Evolutionary conservation across 2,329 filamentous ascomycete genomes (phyloP), one percentile per base, ranked within the genome.

Genomic region (Penicillium sp.): DNA sequence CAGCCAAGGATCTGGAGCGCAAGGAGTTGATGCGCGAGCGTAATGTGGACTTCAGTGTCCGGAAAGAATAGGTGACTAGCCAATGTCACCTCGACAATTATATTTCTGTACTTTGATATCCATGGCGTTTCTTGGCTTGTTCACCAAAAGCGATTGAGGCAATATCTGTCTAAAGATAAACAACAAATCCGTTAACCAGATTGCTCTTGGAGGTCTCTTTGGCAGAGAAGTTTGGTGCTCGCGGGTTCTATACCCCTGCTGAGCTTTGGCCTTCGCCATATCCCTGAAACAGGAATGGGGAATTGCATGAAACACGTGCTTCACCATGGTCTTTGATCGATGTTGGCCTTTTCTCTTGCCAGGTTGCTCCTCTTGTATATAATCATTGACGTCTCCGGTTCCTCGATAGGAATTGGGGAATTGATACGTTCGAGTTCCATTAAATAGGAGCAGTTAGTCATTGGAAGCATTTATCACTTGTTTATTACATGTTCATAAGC

Each of bases 1-100:
- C 58, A 86, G 84, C 71, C 57, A 86, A 84, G 71, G 84, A 87
- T 61, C 80, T 80, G 70, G 73, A 79, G 64, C 77, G 84, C 61
- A 78, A 81, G 71, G 80, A 80, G 60, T 61, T 83, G 61, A 86
- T 87, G 82, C 77, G 76, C 58, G 72, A 83, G 69, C 74, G 84
- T 61, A 84, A 64, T 41, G 59, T 62, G 39, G 55, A 58, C 48
- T 56, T 63, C 43, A 53, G 57, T 22, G 52, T 58, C 40, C 51
- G 45, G 48, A 47, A 45, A 48, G 48, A 55, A 45, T 49, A 57
- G 58, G 55, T 58, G 48, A 46, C 54, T 39, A 56, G 48, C 48
- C 43, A 54, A 37, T 33, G 47, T 52, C 52, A 54, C 54, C 42
- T 61, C 59, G 55, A 57, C 57, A 55, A 52, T 54, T 53, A 52